Base-by-base conservation (phyloP, 2,329 filamentous ascomycete genomes). In the Chrysoporthe austroafricana region DNA sequence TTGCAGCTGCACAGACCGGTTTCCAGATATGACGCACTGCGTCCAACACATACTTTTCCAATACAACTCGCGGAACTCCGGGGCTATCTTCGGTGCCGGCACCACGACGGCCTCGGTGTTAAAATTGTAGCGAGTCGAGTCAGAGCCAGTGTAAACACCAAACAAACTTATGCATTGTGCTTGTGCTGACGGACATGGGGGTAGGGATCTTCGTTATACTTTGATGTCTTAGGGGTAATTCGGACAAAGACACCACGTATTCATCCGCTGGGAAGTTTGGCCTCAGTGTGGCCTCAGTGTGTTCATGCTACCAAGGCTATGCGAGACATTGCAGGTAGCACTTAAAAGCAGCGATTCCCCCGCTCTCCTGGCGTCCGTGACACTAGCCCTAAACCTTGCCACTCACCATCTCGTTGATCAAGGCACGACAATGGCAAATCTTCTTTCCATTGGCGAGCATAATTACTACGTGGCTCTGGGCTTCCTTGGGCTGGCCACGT, bases 391-490 rank as follows among this genome's bases (percentile, higher is more conserved):
- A 7, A 18, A 36, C 3, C 7, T 57, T 39, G 14, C 21, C n/a
- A 14, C 18, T 8, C 9, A 6, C 4, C 18, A 3, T 16, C 32
- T 58, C 16, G 13, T 18, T 5, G 34, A 9, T 2, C 32, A 9
- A n/a, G 11, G 9, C 50, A 13, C 26, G 39, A 18, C 26, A 8
- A 43, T 66, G n/a, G 34, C 58, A 16, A 44, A 66, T 4, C 32
- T 63, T 13, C 32, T 32, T 26, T 42, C 59, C 21, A 14, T 42
- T 2, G 21, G 63, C 52, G 39, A 60, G 36, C 43, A 61, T 3
- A 13, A 50, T 6, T 34, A 32, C 39, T 42, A 66, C 43, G 16
- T 63, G n/a, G 7, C 48, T 7, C 60, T 69, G 11, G 42, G 44
- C 34, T 46, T 61, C 1, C 16, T 64, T 48, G 56, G 54, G 16